phyloP scores from a whole-genome alignment of 306 rosid species.

The Cicer arietinum region DNA sequence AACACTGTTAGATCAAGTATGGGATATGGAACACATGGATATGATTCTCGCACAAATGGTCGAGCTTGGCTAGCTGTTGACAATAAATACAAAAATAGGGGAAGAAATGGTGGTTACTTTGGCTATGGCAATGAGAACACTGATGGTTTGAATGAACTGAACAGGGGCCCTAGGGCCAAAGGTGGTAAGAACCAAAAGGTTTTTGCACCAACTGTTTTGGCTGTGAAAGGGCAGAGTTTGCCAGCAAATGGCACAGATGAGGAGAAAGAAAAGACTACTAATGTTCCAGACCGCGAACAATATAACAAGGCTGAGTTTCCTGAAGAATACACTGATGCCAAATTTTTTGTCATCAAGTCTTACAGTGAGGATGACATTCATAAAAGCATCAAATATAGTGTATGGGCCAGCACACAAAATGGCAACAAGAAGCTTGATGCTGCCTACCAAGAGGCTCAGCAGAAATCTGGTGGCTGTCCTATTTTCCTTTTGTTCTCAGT shows the following conservation, averaged over 20 bases:
- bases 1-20: constrained; percentile 75
- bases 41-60: constrained; percentile 77
- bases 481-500: constrained; percentile 89
- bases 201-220: constrained; percentile 59
- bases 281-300: constrained; percentile 68
- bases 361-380: constrained; percentile 98
- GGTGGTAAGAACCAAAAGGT: constrained; percentile 76
- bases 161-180: constrained; percentile 93
- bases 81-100: constrained; percentile 80
- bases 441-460: constrained; percentile 92
- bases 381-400: constrained; percentile 91
- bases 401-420: constrained; percentile 98
- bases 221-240: constrained; percentile 73
- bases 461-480: constrained; percentile 78
- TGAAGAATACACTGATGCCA: constrained; percentile 72
- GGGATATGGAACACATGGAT: constrained; percentile 85
- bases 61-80: constrained; percentile 89
- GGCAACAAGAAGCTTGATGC: constrained; percentile 98
- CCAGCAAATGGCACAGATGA: constrained; percentile 58
- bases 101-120: constrained; percentile 77
- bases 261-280: constrained; percentile 61
- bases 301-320: constrained; percentile 76
- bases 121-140: constrained; percentile 88
- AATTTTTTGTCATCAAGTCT: constrained; percentile 82
- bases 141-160: constrained; percentile 90